phyloP scores from a whole-genome alignment of 2,329 filamentous ascomycete species.

The Cercospora sojina region DNA sequence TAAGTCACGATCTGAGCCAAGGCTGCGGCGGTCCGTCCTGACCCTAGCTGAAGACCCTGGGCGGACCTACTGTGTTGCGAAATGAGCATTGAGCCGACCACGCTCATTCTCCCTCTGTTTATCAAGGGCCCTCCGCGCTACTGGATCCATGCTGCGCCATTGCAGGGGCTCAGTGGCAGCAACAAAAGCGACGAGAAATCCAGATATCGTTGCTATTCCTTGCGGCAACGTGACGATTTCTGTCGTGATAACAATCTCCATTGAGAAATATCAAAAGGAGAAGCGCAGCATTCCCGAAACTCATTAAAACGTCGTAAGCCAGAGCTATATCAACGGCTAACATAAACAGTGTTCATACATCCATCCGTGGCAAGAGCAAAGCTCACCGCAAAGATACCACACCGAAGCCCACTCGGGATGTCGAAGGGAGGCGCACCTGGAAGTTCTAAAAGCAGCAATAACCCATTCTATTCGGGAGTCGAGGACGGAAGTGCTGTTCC shows the following conservation, averaged over 20 bases:
- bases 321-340: slow-evolving; percentile 4
- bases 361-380: slow-evolving; percentile 6
- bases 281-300: background rate
- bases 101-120: background rate
- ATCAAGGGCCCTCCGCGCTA: background rate
- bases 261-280: background rate
- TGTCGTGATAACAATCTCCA: background rate
- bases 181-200: background rate
- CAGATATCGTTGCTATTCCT: background rate
- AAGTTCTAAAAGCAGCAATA: background rate
- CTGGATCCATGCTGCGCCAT: background rate
- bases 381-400: background rate
- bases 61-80: background rate
- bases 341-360: slow-evolving; percentile 17
- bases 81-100: background rate
- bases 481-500: background rate
- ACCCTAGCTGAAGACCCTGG: background rate
- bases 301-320: background rate
- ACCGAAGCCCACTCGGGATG: background rate
- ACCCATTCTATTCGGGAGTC: background rate
- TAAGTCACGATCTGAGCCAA: background rate
- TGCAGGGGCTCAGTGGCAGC: background rate
- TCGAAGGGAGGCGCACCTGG: background rate
- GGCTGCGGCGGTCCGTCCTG: background rate
- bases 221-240: background rate